Evolutionary conservation across 1,284 basidiomycete species (phyloP), one percentile per base, ranked within the genome.

Genomic region (Ustilago crameri): DNA sequence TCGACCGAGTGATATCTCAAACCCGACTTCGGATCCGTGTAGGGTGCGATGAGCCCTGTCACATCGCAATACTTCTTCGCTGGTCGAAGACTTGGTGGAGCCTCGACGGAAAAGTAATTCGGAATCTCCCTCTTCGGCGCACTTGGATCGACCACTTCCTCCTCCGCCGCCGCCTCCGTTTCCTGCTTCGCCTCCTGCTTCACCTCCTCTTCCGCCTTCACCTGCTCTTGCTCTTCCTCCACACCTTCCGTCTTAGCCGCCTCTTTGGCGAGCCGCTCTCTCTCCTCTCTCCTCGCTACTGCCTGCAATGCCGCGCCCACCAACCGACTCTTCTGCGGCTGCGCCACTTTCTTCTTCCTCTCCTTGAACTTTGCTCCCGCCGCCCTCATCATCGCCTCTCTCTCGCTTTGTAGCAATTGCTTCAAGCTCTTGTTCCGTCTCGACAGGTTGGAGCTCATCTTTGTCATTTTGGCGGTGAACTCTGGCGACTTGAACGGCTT

Each of bases 1-100:
- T 90, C 91, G 84, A 91, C 92, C 85, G 93, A 91, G 72, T 93
- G 91, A 80, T 91, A 93, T 5, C 92, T 87, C 18, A 94, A 85
- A 0, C 90, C 88, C 0, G 91, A 92, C 3, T 89, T 88, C 7
- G 92, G 92, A 75, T 93, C 91, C 0, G 91, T 93, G 75, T 93
- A 93, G 3, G 90, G 91, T 1, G 90, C 91, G 83, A 92, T 90
- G 7, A 94, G 85, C 0, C 92, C 92, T 0, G 92, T 94, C 5
- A 94, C 91, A 83, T 94, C 92, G 77, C 92, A 94, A 67, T 91
- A 92, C 69, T 90, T 89, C 68, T 88, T 87, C 51, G 89, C 89
- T 3, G 92, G 92, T 7, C 91, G 84, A 1, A 93, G 82, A 15
- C 90, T 92, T 0, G 92, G 92, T 0, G 92, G 91, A 9, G 92